Evolutionary conservation across 202 grass and related monocot genomes (phyloP), one percentile per base, ranked within the genome.

Genomic region (Schoenoplectus triqueter): DNA sequence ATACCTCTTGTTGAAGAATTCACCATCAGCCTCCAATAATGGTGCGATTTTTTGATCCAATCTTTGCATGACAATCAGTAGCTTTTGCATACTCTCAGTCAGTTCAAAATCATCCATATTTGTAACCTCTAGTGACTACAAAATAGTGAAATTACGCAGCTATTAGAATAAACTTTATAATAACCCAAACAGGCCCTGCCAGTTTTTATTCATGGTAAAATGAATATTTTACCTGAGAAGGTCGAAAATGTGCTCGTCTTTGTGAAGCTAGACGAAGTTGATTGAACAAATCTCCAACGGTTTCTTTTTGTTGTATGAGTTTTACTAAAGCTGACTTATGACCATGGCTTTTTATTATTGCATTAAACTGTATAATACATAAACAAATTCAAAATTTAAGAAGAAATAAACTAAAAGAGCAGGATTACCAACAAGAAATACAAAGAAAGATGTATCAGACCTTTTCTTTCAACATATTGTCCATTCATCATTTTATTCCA

Each of bases 1-100:
- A 10, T 93, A 95, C 95, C 95, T 98, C 88, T 88, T 95, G 82
- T 98, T 98, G 83, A 98, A 98, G 85, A 92, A 88, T 66, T 98
- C 92, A 62, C 95, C 95, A 93, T 98, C 95, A 22, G 89, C 86
- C 83, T 98, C 95, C 31, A 98, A 80, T 85, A 97, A 85, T 80
- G 92, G 92, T 51, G 81, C 95, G 69, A 98, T 98, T 81, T 95
- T 92, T 85, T 95, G 78, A 51, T 98, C 95, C 82, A 98, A 88
- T 89, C 92, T 98, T 89, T 90, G 92, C 95, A 98, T 98, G 80
- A 98, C 89, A 78, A 98, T 93, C 42, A 98, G 83, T 61, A 93
- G 65, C 87, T 95, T 98, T 85, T 98, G 91, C 95, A 98, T 98
- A 79, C 85, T 95, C 82, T 98, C 92, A 50, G 89, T 87, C 85